Base-by-base conservation (phyloP, 768 basidiomycete species). In the Pisolithus orientalis region DNA sequence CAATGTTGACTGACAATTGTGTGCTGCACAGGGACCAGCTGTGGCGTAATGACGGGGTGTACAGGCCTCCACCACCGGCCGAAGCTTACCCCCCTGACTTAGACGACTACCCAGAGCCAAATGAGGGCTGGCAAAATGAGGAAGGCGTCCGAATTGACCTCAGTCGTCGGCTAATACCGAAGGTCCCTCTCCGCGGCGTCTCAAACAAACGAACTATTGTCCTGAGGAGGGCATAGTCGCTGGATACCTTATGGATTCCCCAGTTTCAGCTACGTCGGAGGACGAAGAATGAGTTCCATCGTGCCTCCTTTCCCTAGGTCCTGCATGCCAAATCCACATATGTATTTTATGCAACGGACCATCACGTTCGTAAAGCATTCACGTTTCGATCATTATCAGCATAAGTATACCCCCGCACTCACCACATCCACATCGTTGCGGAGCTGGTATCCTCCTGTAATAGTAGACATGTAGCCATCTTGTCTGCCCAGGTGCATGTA, bases 41-140 rank as follows among this genome's bases (percentile, higher is more conserved):
- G 21, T 91, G 89, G 89, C 89, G 86, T 40, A 91, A 91, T 61
- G 84, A 85, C 42, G 89, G 89, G 6, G 75, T 75, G 16, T 91
- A 82, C 67, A 85, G 77, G 58, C 73, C 80, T 24, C 72, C 80
- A 1, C 68, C 70, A 11, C 58, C 67, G 2, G 83, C 80, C 1
- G 71, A 79, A 55, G 83, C 85, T 55, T 90, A 80, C 56, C 89
- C 89, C 2, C 72, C 71, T 7, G 87, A 91, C 52, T 74, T 91
- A 21, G 76, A 82, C 53, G 76, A 75, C 50, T 91, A 91, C 59
- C 89, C 89, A 1, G 84, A 87, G 44, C 73, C 74, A n/a, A 82
- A 78, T 0, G 67, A 76, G 27, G 89, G 89, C 6, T 91, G 89
- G 89, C 86, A 87, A 84, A 90, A 90, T 67, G 89, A 92, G 62